phyloP scores from a whole-genome alignment of 345 rosid genomes.

The Hirschfeldia incana region DNA sequence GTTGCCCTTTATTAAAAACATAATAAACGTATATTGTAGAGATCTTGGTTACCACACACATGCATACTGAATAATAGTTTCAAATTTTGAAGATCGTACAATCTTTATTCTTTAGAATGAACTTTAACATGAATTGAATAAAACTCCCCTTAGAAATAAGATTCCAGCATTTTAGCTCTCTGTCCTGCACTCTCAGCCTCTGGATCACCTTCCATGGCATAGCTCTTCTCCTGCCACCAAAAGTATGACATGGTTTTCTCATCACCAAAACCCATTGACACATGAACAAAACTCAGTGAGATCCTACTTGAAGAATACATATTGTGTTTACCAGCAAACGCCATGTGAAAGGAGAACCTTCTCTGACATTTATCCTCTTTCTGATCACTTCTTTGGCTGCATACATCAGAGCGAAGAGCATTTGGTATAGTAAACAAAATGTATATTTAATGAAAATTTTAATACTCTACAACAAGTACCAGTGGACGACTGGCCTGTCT shows the following conservation, averaged over 20 bases:
- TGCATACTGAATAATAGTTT: no score
- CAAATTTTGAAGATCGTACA: no score
- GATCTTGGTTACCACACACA: no score
- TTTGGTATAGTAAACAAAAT: not conserved
- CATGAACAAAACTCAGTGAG: not conserved
- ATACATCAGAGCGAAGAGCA: not conserved
- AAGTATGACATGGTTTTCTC: not conserved
- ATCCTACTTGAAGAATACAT: no score
- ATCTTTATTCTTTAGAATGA: no score
- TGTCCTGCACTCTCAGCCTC: slow-evolving; percentile 50
- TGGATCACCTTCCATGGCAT: slow-evolving; percentile 45
- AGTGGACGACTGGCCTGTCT: slow-evolving; percentile 53
- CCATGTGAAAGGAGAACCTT: slow-evolving; percentile 78
- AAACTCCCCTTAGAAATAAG: slow-evolving; percentile 23
- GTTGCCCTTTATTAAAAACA: no score
- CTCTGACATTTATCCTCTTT: slow-evolving; percentile 58
- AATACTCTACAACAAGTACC: slow-evolving; percentile 45
- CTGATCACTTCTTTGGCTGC: slow-evolving; percentile 61
- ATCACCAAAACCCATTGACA: not conserved
- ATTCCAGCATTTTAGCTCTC: slow-evolving; percentile 60
- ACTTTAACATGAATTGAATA: no score
- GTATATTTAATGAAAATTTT: not conserved
- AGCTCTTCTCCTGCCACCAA: slow-evolving; percentile 63
- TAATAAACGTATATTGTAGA: no score
- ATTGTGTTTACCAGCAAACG: slow-evolving; percentile 61